Evolutionary conservation across 164 flowering plant species (phyloP).

Genomic region (Sedum album): DNA sequence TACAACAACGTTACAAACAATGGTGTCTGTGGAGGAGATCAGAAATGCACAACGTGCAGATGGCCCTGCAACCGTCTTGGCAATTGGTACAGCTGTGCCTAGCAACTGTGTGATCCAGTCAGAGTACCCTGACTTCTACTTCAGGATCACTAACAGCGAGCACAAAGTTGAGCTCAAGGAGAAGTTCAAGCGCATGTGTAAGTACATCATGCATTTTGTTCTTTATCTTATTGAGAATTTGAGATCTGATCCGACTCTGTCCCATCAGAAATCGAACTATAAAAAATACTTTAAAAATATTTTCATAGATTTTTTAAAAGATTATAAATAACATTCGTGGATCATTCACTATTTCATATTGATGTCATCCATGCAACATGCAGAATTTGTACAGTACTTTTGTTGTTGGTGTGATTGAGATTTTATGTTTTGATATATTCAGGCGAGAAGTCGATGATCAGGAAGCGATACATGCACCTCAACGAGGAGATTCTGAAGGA

Average conservation of each 20-base stretch:
- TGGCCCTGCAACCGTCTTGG: conserved; percentile 28
- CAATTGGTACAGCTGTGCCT: conserved; percentile 36
- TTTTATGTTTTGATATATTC: background rate
- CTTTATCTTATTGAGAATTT: background rate
- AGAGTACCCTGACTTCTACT: conserved; percentile 34
- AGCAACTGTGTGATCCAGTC: conserved; percentile 24
- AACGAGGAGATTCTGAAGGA: conserved; percentile 21
- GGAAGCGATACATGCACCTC: conserved; percentile 21
- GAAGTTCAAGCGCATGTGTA: conserved; percentile 42
- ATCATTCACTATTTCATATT: too few species aligned
- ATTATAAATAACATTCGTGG: too few species aligned
- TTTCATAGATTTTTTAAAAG: too few species aligned
- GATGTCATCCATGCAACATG: too few species aligned
- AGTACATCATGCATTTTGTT: background rate
- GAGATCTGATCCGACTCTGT: too few species aligned
- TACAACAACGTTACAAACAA: background rate
- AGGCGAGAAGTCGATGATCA: conserved; percentile 24
- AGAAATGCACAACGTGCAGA: conserved; percentile 26
- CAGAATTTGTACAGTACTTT: too few species aligned
- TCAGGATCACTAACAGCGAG: conserved; percentile 33
- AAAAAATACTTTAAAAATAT: too few species aligned
- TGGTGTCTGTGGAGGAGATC: conserved; percentile 22
- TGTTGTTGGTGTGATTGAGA: background rate
- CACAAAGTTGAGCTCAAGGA: conserved; percentile 32
- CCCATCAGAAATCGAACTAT: too few species aligned